Base-by-base conservation (phyloP, 1,284 basidiomycete genomes). In the Trichosporon sp. region DNA sequence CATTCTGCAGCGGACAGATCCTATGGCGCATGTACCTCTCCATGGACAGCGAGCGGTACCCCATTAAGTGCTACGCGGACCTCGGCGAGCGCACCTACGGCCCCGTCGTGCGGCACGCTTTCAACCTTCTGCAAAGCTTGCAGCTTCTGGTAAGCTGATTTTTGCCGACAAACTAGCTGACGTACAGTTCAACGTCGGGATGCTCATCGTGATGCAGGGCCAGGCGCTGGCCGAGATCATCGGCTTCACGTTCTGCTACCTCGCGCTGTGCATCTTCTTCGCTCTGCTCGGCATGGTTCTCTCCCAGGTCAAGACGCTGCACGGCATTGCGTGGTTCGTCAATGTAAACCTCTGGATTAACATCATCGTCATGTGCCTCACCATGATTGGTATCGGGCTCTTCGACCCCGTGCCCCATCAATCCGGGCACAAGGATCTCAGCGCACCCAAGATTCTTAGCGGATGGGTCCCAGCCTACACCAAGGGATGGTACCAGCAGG, bases 361-460 rank as follows among this genome's bases (percentile, higher is more conserved):
- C 62, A 25, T 71, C 21, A 44, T 58, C 4, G 65, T 66, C 29
- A 65, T 71, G 66, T 34, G 58, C 13, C 34, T 71, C 27, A 62
- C 64, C 29, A 66, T 71, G 68, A 47, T 66, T 34, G 68, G 68
- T n/a, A 32, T 53, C 9, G 62, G 34, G 1, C 62, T 75, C 15
- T 63, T 73, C 68, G 69, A 66, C 0, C 85, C 87, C 1, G 88
- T 88, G 0, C 67, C 75, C 25, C 78, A 80, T 1, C 81, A 87
- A 0, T 83, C 86, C 51, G 85, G 84, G 13, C 71, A 75, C 56
- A 13, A 8, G 12, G 66, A 67, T 3, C 51, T 69, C 42, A 32
- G 51, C n/a, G 84, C 85, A 3, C 82, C 89, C 3, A 84, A 90
- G 31, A 72, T 83, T 32, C 86, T 86, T 0, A 34, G 80, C 18